Evolutionary conservation across 192 early-diverging fungal species (phyloP).

Genomic region (Gonapodya sp.): DNA sequence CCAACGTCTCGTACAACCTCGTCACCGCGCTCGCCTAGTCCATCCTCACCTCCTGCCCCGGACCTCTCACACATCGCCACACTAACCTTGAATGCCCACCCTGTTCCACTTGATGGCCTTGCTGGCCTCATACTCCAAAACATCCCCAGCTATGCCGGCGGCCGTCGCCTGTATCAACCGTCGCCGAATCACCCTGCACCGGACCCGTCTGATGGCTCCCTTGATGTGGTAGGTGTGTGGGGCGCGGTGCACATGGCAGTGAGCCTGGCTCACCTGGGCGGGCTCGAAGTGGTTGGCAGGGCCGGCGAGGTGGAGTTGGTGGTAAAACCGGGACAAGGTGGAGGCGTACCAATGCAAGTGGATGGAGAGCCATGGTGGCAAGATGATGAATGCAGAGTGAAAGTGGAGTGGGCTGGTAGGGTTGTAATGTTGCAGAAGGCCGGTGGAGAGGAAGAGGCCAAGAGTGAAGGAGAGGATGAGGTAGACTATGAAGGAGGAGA

Average conservation of each 20-base stretch:
- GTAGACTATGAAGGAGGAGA: background rate
- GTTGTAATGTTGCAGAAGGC: conserved; percentile 18
- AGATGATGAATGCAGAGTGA: conserved; percentile 21
- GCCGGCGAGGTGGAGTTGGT: conserved; percentile 15
- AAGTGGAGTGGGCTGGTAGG: conserved; percentile 11
- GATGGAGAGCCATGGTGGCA: conserved; percentile 28
- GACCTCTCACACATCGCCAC: background rate
- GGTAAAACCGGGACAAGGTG: background rate
- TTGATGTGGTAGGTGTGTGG: conserved; percentile 23
- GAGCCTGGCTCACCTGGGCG: conserved; percentile 19
- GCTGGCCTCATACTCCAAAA: conserved; percentile 22
- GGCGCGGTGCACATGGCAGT: conserved; percentile 21
- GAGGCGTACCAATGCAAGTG: conserved; percentile 23
- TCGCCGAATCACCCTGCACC: background rate
- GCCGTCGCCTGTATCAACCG: conserved; percentile 20
- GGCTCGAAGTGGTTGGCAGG: conserved; percentile 19
- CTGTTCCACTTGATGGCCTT: conserved; percentile 1
- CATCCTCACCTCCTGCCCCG: background rate
- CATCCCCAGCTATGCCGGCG: conserved; percentile 28
- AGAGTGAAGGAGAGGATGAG: background rate
- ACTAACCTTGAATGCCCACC: background rate
- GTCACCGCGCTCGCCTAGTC: background rate
- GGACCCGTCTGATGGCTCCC: conserved; percentile 15
- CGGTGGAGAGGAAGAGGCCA: background rate
- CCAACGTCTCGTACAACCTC: background rate